Evolutionary conservation across 2,329 filamentous ascomycete genomes (phyloP).

Genomic region (Cladosporium sp.): DNA sequence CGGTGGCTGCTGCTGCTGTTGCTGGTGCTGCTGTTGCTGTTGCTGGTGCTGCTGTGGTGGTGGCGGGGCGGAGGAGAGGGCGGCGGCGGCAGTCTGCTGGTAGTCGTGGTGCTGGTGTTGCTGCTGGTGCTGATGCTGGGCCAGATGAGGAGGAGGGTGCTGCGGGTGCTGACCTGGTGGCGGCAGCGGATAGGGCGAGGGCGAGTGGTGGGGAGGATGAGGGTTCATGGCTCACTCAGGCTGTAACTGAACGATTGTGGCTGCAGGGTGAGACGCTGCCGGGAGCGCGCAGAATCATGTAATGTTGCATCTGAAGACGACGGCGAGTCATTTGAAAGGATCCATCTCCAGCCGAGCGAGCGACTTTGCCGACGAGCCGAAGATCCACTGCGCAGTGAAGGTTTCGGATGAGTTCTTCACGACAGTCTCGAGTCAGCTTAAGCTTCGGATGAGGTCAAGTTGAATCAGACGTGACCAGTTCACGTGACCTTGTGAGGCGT

Average conservation of each 20-base stretch:
- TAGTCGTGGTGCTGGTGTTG: conserved; percentile 9
- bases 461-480: not conserved
- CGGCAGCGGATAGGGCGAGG: conserved; percentile 13
- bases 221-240: conserved; percentile 16
- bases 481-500: not conserved
- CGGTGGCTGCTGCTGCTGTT: not conserved
- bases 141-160: not conserved
- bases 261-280: conserved; percentile 8
- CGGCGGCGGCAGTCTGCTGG: conserved; percentile 11
- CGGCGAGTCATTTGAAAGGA: not conserved
- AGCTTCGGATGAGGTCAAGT: not conserved
- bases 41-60: not conserved
- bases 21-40: not conserved
- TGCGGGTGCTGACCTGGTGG: conserved; percentile 10
- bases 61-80: conserved; percentile 1
- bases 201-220: conserved; percentile 5
- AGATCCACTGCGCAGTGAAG: not conserved
- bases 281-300: conserved; percentile 1
- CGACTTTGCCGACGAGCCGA: not conserved
- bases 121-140: not conserved
- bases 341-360: not conserved
- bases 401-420: not conserved
- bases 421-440: not conserved
- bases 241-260: not conserved
- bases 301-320: not conserved